These are phyloP conservation scores for Lachnellula hyalina DNA, from an alignment of 2,329 filamentous ascomycete species.

Conservation along the genomic window DNA sequence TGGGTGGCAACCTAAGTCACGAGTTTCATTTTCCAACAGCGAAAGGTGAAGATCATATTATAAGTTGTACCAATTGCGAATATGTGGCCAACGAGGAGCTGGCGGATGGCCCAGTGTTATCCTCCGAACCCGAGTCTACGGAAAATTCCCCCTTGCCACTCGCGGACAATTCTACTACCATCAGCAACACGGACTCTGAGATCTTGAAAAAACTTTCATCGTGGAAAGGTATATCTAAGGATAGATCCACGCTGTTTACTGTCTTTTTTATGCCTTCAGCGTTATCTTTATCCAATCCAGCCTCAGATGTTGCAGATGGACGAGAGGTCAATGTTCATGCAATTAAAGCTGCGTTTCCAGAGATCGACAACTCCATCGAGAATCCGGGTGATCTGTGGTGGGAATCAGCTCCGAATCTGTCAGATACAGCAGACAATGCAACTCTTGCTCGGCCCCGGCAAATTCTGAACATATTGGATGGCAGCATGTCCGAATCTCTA, in stretches of 20 bases:
- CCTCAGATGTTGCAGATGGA: conserved; percentile 10
- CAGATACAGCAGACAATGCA: background rate
- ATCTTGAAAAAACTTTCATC: conserved; percentile 39
- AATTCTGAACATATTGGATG: conserved; percentile 37
- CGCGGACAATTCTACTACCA: background rate
- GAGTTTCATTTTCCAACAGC: conserved; percentile 83
- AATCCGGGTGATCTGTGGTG: conserved; percentile 50
- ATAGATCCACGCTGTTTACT: conserved; percentile 62
- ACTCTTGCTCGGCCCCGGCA: conserved; percentile 1
- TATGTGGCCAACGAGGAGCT: conserved; percentile 86
- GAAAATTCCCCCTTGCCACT: background rate
- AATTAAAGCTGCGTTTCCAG: conserved; percentile 59
- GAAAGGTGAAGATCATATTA: conserved; percentile 80
- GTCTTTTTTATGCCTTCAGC: conserved; percentile 45
- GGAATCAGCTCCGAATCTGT: background rate
- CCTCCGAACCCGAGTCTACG: background rate
- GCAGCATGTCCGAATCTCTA: conserved; percentile 23
- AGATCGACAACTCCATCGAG: conserved; percentile 67
- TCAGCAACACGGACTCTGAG: conserved; percentile 17
- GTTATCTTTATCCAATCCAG: background rate
- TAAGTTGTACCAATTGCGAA: conserved; percentile 67
- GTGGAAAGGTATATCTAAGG: conserved; percentile 55
- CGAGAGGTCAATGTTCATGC: conserved; percentile 52
- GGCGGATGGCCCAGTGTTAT: conserved; percentile 38
- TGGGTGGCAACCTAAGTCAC: conserved; percentile 89